phyloP scores from a whole-genome alignment of 2,329 filamentous ascomycete species.

The Colletotrichum horii region DNA sequence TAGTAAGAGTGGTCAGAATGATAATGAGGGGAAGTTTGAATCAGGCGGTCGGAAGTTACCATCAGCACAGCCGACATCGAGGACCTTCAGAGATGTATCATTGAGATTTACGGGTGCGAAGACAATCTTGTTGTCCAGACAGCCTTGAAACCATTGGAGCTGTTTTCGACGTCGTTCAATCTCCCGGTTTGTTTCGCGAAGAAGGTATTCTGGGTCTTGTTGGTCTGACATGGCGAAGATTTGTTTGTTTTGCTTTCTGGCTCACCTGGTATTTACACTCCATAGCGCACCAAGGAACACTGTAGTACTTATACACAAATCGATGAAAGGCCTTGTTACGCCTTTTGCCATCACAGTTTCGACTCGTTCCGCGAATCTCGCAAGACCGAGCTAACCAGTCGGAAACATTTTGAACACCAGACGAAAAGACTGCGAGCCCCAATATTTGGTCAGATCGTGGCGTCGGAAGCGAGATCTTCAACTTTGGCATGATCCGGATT shows the following conservation, averaged over 20 bases:
- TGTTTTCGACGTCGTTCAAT: neutral
- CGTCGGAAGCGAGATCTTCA: neutral
- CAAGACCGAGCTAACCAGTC: neutral
- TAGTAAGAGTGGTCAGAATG: neutral
- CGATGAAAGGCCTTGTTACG: fast-evolving
- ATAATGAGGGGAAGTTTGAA: fast-evolving
- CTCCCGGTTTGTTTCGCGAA: neutral
- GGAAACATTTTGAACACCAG: neutral
- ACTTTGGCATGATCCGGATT: fast-evolving
- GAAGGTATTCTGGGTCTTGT: neutral
- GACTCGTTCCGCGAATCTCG: neutral
- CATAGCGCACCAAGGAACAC: fast-evolving
- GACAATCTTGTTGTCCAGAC: neutral
- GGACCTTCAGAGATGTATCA: neutral
- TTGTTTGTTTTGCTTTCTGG: neutral
- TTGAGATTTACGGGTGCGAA: neutral
- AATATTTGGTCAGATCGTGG: neutral
- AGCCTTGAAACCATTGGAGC: neutral
- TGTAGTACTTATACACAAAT: neutral
- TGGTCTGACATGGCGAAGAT: neutral
- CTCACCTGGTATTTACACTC: neutral
- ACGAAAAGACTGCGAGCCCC: neutral
- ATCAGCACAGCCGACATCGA: neutral
- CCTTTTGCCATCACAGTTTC: neutral
- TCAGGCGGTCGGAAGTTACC: neutral